A percentile compares a stretch with the other conserved stretches of the same genome.
Conservation (phyloP, 179 eudicot species). For the Patellifolia procumbens region DNA sequence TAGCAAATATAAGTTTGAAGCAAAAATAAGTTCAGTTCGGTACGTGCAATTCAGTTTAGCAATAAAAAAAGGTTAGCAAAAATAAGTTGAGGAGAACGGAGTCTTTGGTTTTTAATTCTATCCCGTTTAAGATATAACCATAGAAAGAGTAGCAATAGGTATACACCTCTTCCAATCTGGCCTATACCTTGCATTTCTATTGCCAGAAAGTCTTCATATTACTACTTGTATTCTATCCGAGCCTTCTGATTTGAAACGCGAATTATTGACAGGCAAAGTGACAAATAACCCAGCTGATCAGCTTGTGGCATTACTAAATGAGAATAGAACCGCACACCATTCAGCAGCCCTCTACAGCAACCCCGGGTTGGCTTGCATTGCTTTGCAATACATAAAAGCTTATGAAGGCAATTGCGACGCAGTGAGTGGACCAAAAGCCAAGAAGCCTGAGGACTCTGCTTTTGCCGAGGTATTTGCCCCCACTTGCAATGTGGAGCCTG, state of each 20-base stretch:
- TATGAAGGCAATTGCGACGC: conserved; percentile 65
- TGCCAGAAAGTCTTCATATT: background rate
- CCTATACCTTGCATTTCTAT: background rate
- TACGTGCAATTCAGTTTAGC: too few relatives aligned
- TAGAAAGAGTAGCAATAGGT: background rate
- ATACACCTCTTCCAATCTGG: background rate
- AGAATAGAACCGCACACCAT: conserved; percentile 70
- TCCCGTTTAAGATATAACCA: too few relatives aligned
- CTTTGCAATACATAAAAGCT: conserved; percentile 90
- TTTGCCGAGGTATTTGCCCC: conserved; percentile 85
- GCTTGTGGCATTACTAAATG: conserved; percentile 59
- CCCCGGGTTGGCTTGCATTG: conserved; percentile 86
- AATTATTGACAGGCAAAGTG: conserved; percentile 40
- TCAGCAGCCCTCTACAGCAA: conserved; percentile 55
- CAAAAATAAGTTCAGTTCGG: too few relatives aligned
- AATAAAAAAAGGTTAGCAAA: too few relatives aligned
- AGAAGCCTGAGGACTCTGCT: conserved; percentile 67
- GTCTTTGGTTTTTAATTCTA: background rate
- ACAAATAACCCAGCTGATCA: conserved; percentile 87
- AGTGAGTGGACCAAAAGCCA: conserved; percentile 69
- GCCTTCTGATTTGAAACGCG: background rate
- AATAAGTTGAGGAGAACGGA: too few relatives aligned
- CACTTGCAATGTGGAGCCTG: conserved; percentile 60
- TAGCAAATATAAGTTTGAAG: too few relatives aligned
- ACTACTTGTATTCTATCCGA: background rate